Evolutionary conservation across 805 yeast genomes (phyloP).

Genomic region (Saturnispora zaruensis): DNA sequence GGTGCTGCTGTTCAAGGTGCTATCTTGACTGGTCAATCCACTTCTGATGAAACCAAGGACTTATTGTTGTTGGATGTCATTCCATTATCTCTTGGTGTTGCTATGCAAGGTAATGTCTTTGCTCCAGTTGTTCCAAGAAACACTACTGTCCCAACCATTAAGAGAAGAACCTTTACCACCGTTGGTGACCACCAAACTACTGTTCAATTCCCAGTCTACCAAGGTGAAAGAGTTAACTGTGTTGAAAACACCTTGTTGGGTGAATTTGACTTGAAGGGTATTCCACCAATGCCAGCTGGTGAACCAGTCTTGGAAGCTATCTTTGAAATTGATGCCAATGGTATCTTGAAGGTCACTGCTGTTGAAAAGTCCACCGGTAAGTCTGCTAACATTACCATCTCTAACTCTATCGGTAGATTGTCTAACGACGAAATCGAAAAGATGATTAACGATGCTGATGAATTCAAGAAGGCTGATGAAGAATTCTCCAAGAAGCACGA

Average conservation of each 20-base stretch:
- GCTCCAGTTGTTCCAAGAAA: slow-evolving; percentile 99
- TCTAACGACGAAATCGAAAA: slow-evolving; percentile 94
- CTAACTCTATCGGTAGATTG: slow-evolving; percentile 98
- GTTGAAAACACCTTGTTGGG: slow-evolving; percentile 95
- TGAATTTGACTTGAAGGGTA: slow-evolving; percentile 96
- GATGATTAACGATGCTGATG: slow-evolving; percentile 98
- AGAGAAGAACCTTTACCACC: slow-evolving; percentile 98
- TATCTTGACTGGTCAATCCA: slow-evolving; percentile 86
- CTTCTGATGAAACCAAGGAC: slow-evolving; percentile 89
- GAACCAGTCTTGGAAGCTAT: slow-evolving; percentile 99
- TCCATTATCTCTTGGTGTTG: slow-evolving; percentile 98
- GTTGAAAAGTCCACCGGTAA: slow-evolving; percentile 98
- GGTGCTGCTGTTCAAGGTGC: slow-evolving; percentile 99
- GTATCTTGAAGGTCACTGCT: slow-evolving; percentile 98
- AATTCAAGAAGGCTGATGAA: slow-evolving; percentile 97
- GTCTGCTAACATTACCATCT: slow-evolving; percentile 95
- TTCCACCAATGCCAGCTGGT: slow-evolving; percentile 98
- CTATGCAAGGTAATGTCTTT: slow-evolving; percentile 98
- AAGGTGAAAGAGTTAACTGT: slow-evolving; percentile 99
- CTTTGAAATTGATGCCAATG: slow-evolving; percentile 98
- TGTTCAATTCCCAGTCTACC: slow-evolving; percentile 97
- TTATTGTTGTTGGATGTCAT: slow-evolving; percentile 93
- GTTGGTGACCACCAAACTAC: slow-evolving; percentile 98
- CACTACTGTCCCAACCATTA: slow-evolving; percentile 98
- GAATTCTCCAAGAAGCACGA: slow-evolving; percentile 99